These are phyloP conservation scores for Pisolithus orientalis DNA, from an alignment of 768 basidiomycete genomes.

Conservation along the genomic window DNA sequence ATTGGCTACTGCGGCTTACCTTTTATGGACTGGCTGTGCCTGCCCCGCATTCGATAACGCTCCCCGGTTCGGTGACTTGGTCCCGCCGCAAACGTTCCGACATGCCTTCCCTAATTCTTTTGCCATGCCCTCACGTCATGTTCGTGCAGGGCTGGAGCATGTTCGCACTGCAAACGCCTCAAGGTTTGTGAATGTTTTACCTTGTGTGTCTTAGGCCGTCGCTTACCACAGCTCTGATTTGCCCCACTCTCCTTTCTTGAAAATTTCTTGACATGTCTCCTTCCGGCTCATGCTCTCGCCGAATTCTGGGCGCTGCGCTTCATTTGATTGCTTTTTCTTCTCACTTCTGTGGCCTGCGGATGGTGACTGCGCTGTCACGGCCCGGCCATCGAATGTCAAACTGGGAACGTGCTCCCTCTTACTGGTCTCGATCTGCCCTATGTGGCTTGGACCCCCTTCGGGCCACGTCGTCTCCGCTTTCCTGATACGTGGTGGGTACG, in stretches of 20 bases:
- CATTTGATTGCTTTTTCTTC: conserved; percentile 8
- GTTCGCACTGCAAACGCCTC: conserved; percentile 81
- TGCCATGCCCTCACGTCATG: conserved; percentile 4
- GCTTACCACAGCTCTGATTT: conserved; percentile 18
- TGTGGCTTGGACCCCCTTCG: not conserved
- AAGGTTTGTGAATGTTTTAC: conserved; percentile 48
- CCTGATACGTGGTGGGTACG: not conserved
- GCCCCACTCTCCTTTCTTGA: not conserved
- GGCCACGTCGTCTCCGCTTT: not conserved
- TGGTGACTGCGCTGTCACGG: not conserved
- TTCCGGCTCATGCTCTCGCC: conserved; percentile 15
- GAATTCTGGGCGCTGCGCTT: conserved; percentile 8
- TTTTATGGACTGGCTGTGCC: conserved; percentile 1
- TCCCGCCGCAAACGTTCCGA: conserved; percentile 3
- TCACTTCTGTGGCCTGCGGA: not conserved
- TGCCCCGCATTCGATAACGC: not conserved
- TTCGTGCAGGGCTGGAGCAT: conserved; percentile 63
- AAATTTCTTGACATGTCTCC: conserved; percentile 7
- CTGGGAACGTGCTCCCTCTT: not conserved
- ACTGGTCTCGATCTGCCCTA: not conserved
- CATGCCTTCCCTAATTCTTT: conserved; percentile 3
- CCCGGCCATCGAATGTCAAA: not conserved
- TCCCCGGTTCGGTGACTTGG: conserved; percentile 13
- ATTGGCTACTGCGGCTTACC: not conserved
- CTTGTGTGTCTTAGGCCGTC: conserved; percentile 6